These are phyloP conservation scores for Sclerotinia spermophila DNA, from an alignment of 2,329 filamentous ascomycete species.

Conservation along the genomic window DNA sequence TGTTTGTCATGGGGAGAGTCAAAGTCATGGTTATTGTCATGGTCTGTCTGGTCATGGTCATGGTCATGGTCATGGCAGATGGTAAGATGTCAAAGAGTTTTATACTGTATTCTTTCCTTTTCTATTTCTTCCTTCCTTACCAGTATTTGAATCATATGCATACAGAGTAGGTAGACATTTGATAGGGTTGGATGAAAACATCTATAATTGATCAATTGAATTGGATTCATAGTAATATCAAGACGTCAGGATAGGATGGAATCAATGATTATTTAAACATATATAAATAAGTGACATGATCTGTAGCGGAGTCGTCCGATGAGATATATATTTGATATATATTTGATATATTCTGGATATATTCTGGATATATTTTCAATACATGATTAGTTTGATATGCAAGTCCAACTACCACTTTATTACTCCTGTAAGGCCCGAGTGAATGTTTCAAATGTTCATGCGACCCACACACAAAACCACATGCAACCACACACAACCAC, in stretches of 20 bases:
- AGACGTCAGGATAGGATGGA: not conserved
- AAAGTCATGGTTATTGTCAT: not conserved
- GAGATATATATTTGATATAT: not conserved
- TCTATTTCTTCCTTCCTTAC: not conserved
- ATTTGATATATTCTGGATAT: no score
- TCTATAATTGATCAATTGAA: not conserved
- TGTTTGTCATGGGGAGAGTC: not conserved
- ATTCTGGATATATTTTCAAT: no score
- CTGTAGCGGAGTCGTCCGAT: not conserved
- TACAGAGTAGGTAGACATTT: not conserved
- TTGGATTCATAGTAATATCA: not conserved
- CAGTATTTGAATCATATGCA: not conserved
- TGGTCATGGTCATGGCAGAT: not conserved
- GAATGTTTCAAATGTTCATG: not conserved
- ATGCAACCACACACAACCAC: no score
- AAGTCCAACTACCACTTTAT: not conserved
- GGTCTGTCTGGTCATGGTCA: no score
- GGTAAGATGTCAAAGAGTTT: not conserved
- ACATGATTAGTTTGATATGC: not conserved
- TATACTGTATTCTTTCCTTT: not conserved
- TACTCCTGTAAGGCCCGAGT: not conserved
- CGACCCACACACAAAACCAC: not conserved
- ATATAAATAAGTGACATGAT: not conserved
- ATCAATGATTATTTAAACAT: not conserved
- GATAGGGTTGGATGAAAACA: not conserved